Evolutionary conservation across 164 flowering plant species (phyloP).

Genomic region (Platanus orientalis): DNA sequence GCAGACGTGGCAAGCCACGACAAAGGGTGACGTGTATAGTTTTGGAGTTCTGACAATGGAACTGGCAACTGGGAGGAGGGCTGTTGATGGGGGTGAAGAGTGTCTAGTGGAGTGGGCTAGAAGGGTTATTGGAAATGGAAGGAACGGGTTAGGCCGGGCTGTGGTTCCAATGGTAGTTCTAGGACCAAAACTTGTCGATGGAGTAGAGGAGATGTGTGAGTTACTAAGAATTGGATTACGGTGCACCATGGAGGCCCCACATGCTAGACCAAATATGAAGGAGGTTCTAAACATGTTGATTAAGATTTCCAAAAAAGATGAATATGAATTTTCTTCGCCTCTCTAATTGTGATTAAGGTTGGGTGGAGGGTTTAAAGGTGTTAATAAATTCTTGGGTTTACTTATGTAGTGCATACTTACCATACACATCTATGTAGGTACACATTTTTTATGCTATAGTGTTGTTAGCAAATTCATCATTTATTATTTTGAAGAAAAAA

Average conservation of each 20-base stretch:
- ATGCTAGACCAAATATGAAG: conserved; percentile 79
- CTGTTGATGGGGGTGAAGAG: conserved; percentile 79
- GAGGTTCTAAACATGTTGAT: conserved; percentile 66
- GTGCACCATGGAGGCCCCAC: conserved; percentile 74
- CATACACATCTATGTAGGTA: no score
- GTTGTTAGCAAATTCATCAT: no score
- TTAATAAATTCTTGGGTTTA: not conserved
- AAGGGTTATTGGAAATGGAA: conserved; percentile 41
- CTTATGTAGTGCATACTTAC: no score
- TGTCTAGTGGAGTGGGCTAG: conserved; percentile 78
- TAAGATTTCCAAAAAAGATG: conserved; percentile 11
- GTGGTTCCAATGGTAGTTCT: conserved; percentile 35
- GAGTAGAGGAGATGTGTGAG: conserved; percentile 60
- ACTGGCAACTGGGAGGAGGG: conserved; percentile 79
- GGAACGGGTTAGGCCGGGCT: conserved; percentile 25
- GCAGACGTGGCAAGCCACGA: conserved; percentile 82
- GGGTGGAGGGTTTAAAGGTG: not conserved
- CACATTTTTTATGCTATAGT: no score
- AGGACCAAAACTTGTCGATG: conserved; percentile 43
- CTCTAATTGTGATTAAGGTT: not conserved
- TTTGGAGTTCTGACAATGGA: conserved; percentile 83
- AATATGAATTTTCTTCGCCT: not conserved
- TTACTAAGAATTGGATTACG: conserved; percentile 54
- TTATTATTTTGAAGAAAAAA: no score
- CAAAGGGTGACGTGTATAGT: conserved; percentile 92